These are phyloP conservation scores for Baorangia bicolor DNA, from an alignment of 768 basidiomycete genomes.

Conservation along the genomic window DNA sequence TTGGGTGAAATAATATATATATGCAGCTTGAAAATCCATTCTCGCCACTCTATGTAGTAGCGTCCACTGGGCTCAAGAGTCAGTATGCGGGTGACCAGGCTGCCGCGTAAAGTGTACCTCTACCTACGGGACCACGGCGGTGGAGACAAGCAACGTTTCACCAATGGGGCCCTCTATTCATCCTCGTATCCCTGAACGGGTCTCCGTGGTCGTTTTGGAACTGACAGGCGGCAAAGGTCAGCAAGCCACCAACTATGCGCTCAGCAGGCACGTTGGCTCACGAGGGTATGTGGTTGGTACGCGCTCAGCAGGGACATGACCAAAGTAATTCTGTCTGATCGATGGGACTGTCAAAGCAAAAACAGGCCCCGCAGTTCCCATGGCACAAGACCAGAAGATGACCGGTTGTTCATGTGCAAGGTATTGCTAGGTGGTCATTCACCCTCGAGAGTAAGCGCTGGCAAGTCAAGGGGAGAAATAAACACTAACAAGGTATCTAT, in stretches of 20 bases:
- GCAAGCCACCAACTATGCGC: not conserved
- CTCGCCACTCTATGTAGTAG: constrained; percentile 4
- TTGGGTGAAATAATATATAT: constrained; percentile 6
- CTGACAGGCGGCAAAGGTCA: constrained; percentile 34
- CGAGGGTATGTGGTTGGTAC: constrained; percentile 79
- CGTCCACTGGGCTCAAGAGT: not conserved
- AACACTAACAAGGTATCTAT: constrained; percentile 28
- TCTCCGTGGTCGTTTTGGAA: constrained; percentile 69
- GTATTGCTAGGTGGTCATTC: constrained; percentile 61
- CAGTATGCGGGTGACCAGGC: not conserved
- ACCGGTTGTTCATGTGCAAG: constrained; percentile 89
- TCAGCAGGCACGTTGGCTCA: constrained; percentile 39
- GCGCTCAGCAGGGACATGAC: constrained; percentile 66
- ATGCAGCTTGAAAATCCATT: not conserved
- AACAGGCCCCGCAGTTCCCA: constrained; percentile 75
- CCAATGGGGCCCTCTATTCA: constrained; percentile 26
- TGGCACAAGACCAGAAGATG: constrained; percentile 80
- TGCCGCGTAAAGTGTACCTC: not conserved
- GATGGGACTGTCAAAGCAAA: constrained; percentile 77
- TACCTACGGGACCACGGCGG: not conserved
- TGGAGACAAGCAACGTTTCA: not conserved
- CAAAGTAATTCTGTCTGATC: constrained; percentile 64
- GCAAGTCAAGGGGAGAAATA: not conserved
- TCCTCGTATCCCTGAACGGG: constrained; percentile 78
- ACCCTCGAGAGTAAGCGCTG: not conserved